These are phyloP conservation scores for Micromonas pusilla DNA, from an alignment of 139 green algal genomes.

Conservation along the genomic window DNA sequence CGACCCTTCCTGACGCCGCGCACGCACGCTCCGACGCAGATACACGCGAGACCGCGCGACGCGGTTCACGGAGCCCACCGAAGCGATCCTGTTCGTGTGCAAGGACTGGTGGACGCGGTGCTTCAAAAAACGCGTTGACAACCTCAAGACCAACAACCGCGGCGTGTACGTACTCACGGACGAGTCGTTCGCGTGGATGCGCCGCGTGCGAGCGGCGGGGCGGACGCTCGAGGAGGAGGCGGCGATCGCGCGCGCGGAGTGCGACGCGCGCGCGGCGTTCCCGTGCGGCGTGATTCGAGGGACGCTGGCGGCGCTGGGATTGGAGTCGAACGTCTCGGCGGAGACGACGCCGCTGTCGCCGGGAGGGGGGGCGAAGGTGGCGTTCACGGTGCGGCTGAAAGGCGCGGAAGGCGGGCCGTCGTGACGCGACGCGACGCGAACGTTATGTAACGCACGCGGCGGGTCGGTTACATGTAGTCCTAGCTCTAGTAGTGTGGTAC, in stretches of 20 bases:
- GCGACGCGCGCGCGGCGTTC: neutral
- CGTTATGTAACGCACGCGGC: no score
- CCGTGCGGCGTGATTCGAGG: neutral
- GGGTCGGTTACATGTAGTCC: no score
- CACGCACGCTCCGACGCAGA: neutral
- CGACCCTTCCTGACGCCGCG: no score
- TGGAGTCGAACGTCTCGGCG: neutral
- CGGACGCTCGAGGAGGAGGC: neutral
- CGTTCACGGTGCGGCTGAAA: neutral
- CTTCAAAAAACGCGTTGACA: conserved; percentile 8
- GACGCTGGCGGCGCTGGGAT: neutral
- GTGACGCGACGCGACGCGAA: no score
- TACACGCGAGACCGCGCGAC: neutral
- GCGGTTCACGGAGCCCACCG: neutral
- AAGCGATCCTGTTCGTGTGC: conserved; percentile 13
- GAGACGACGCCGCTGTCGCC: no score
- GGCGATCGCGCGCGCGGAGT: neutral
- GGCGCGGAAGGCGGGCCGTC: no score
- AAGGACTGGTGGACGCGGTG: conserved; percentile 11
- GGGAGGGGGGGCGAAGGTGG: no score
- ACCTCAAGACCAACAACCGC: conserved; percentile 19
- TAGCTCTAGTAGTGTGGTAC: no score
- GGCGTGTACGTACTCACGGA: conserved; percentile 12
- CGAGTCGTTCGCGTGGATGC: conserved; percentile 1
- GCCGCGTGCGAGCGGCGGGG: neutral